These are phyloP conservation scores for Pythium brassicae DNA, from an alignment of 352 stramenopile genomes.

Conservation along the genomic window DNA sequence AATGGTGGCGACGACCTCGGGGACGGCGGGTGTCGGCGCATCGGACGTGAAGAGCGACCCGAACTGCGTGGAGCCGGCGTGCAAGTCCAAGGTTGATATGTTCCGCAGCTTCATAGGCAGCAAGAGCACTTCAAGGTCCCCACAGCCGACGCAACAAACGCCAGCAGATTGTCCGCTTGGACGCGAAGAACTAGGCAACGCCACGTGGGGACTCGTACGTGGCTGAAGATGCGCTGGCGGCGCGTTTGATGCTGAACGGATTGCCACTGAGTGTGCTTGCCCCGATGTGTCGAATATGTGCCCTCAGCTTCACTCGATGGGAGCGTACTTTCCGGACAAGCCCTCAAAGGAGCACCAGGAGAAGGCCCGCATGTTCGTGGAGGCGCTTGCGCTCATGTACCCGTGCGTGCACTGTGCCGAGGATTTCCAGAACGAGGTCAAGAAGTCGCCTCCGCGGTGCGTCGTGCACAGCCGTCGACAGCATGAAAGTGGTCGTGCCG, in stretches of 20 bases:
- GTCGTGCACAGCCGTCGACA: conserved; percentile 11
- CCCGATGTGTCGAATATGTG: neutral
- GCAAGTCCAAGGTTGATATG: conserved; percentile 82
- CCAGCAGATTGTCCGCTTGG: conserved; percentile 76
- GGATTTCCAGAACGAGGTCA: conserved; percentile 94
- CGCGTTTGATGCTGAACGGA: neutral
- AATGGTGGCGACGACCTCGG: conserved; percentile 5
- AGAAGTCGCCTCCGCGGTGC: conserved; percentile 89
- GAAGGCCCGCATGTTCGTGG: conserved; percentile 88
- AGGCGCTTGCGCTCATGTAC: conserved; percentile 91
- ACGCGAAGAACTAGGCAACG: conserved; percentile 80
- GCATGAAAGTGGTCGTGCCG: neutral
- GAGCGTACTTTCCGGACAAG: conserved; percentile 96
- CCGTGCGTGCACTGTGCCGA: conserved; percentile 91
- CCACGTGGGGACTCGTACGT: conserved; percentile 85
- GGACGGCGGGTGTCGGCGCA: conserved; percentile 14
- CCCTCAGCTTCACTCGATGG: conserved; percentile 89
- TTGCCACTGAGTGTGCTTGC: neutral
- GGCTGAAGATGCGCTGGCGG: neutral
- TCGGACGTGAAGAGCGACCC: conserved; percentile 52
- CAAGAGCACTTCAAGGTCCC: conserved; percentile 13
- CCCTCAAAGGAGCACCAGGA: conserved; percentile 88
- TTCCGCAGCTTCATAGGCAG: conserved; percentile 73
- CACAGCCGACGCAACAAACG: conserved; percentile 3
- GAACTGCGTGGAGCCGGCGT: conserved; percentile 83